phyloP scores from a whole-genome alignment of 2,329 filamentous ascomycete species.

The Teratosphaeriaceae sp. region DNA sequence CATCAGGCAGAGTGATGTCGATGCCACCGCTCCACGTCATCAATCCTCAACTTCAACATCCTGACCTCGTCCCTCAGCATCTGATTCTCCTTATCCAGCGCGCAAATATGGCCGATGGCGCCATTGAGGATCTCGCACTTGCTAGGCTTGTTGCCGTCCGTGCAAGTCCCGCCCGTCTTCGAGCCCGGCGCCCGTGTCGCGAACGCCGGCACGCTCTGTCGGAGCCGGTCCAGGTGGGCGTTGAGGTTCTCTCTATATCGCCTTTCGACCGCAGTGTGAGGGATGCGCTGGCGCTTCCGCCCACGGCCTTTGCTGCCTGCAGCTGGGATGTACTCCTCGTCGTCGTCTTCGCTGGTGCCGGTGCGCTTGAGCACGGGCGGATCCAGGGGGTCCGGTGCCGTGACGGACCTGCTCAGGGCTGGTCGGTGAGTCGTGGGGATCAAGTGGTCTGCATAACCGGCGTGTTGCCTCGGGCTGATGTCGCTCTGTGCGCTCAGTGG shows the following conservation, averaged over 20 bases:
- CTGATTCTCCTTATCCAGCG: slow-evolving; percentile 22
- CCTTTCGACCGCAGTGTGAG: slow-evolving; percentile 30
- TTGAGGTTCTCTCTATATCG: slow-evolving; percentile 33
- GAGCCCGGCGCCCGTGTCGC: slow-evolving; percentile 10
- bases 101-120: slow-evolving; percentile 28
- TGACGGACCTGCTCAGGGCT: slow-evolving; percentile 18
- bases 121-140: slow-evolving; percentile 31
- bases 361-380: slow-evolving; percentile 16
- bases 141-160: slow-evolving; percentile 28
- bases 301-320: slow-evolving; percentile 17
- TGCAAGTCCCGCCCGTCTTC: slow-evolving; percentile 9
- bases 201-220: slow-evolving; percentile 25
- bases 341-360: slow-evolving; percentile 25
- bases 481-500: slow-evolving; percentile 17
- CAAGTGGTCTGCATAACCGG: slow-evolving; percentile 6
- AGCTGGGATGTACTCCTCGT: slow-evolving; percentile 22
- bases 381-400: slow-evolving; percentile 19
- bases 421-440: slow-evolving; percentile 13
- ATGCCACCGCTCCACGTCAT: slow-evolving; percentile 24
- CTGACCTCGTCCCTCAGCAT: slow-evolving; percentile 21
- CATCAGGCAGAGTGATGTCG: not conserved
- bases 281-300: slow-evolving; percentile 29
- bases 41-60: slow-evolving; percentile 20
- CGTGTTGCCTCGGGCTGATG: slow-evolving; percentile 8
- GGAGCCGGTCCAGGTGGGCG: slow-evolving; percentile 28